phyloP scores from a whole-genome alignment of 495 filamentous ascomycete species.

The Hypoxylon cercidicola region DNA sequence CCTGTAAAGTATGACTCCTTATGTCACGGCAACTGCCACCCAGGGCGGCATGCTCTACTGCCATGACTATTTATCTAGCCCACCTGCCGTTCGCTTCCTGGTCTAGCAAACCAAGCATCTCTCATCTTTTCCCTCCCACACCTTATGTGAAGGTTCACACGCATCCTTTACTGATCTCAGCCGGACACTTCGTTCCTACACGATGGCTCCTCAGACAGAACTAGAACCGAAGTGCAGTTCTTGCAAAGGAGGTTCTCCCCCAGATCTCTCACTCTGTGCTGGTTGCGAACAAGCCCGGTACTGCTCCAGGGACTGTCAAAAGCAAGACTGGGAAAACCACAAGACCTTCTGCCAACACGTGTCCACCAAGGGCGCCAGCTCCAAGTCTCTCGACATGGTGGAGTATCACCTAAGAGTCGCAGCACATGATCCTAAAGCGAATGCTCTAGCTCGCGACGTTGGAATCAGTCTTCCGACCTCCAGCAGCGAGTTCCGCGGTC shows the following conservation, averaged over 20 bases:
- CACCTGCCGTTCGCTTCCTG: too few relatives aligned
- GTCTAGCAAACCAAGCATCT: too few relatives aligned
- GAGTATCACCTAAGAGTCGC: constrained; percentile 12
- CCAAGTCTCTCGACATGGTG: not conserved
- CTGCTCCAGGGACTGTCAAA: constrained; percentile 24
- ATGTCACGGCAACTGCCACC: too few relatives aligned
- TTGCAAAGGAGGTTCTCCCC: constrained; percentile 5
- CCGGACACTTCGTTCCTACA: not conserved
- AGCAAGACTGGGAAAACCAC: constrained; percentile 13
- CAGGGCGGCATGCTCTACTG: too few relatives aligned
- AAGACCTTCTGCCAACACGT: constrained; percentile 14
- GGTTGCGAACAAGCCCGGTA: constrained; percentile 10
- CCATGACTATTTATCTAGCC: too few relatives aligned
- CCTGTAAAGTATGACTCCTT: too few relatives aligned
- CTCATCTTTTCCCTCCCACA: too few relatives aligned
- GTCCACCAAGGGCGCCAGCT: constrained; percentile 16
- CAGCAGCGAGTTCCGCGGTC: not conserved
- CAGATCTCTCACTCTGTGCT: not conserved
- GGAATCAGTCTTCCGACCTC: constrained; percentile 1
- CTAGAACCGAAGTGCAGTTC: not conserved
- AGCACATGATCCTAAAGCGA: constrained; percentile 6
- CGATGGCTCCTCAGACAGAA: not conserved
- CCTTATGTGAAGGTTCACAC: too few relatives aligned
- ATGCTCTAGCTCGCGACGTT: constrained; percentile 8
- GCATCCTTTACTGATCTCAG: not conserved